Evolutionary conservation across 345 rosid species (phyloP).

Genomic region (Bruguiera gymnorhiza): DNA sequence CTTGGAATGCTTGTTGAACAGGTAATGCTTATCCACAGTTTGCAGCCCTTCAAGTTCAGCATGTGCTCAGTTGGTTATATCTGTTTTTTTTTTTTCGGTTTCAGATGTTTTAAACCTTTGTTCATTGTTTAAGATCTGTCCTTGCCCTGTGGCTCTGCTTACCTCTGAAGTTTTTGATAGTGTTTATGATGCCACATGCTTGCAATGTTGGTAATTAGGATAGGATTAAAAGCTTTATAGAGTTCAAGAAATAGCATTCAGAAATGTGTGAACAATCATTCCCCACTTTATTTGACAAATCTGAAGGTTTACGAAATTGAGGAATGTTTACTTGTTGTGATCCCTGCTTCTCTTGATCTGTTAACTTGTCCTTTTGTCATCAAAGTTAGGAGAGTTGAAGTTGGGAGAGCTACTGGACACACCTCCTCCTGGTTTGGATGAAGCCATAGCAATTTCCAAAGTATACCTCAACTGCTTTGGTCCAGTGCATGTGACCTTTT

Average conservation of each 20-base stretch:
- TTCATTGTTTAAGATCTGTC: not conserved
- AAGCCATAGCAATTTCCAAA: constrained; percentile 97
- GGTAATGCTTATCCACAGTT: constrained; percentile 39
- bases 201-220: not conserved
- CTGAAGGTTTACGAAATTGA: not conserved
- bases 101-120: not conserved
- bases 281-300: too few species aligned
- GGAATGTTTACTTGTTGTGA: not conserved
- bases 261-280: not conserved
- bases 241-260: not conserved
- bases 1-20: constrained; percentile 90
- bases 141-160: not conserved
- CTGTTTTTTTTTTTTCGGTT: not conserved
- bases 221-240: not conserved
- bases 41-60: constrained; percentile 8
- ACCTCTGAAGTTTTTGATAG: not conserved
- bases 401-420: constrained; percentile 91
- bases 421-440: constrained; percentile 99
- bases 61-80: not conserved
- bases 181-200: not conserved
- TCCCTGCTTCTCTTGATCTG: constrained; percentile 13
- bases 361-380: constrained; percentile 15
- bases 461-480: constrained; percentile 31
- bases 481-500: constrained; percentile 4
- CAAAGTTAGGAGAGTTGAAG: constrained; percentile 85